phyloP scores from a whole-genome alignment of 2,329 filamentous ascomycete species.

The Graphiopsis chlorocephala region DNA sequence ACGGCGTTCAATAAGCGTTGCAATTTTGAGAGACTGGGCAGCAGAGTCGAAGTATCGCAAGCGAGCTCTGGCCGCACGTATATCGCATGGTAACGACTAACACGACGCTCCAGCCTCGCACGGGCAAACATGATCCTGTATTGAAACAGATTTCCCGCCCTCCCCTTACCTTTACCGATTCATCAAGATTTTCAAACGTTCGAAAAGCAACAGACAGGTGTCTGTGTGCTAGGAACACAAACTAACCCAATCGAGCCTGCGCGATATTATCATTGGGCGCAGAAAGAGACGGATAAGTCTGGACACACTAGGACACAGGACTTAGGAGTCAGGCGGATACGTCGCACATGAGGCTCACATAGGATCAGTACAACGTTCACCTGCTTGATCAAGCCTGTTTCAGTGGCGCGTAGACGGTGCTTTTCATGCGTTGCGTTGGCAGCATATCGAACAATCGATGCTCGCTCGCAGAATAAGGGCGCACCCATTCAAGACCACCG shows the following conservation, averaged over 20 bases:
- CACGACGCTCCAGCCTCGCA: too few relatives aligned
- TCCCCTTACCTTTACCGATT: neutral
- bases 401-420: neutral
- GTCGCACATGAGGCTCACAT: neutral
- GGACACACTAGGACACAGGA: too few relatives aligned
- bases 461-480: neutral
- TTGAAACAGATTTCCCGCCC: too few relatives aligned
- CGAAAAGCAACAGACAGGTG: neutral
- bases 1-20: neutral
- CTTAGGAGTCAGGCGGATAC: neutral
- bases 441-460: neutral
- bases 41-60: neutral
- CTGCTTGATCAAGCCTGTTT: neutral
- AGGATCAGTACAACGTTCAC: neutral
- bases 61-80: neutral
- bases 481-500: neutral
- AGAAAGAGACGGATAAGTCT: neutral
- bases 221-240: neutral
- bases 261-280: neutral
- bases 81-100: neutral
- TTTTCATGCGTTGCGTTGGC: neutral
- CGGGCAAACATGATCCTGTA: neutral
- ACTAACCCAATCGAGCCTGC: neutral
- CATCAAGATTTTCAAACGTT: neutral
- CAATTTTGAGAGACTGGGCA: neutral